Evolutionary conservation across 768 basidiomycete genomes (phyloP).

Genomic region (Phylloporus scabripes): DNA sequence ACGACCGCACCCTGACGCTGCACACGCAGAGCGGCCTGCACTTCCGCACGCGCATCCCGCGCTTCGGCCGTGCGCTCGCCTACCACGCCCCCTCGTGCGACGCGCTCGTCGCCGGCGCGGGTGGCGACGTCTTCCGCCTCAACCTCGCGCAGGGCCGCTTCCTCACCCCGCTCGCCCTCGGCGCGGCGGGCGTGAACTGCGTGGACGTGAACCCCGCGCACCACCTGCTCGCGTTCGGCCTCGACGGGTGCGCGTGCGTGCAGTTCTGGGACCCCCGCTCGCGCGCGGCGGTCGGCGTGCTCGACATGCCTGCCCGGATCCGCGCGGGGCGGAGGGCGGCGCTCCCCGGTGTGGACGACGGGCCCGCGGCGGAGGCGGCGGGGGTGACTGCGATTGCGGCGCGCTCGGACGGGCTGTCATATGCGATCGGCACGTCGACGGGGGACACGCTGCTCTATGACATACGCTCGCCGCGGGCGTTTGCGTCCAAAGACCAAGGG

Average conservation of each 20-base stretch:
- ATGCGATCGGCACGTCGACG: slow-evolving; percentile 92
- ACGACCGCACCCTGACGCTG: slow-evolving; percentile 88
- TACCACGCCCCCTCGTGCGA: slow-evolving; percentile 96
- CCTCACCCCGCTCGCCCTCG: slow-evolving; percentile 70
- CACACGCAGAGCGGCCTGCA: slow-evolving; percentile 94
- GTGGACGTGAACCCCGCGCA: slow-evolving; percentile 93
- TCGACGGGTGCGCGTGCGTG: slow-evolving; percentile 80
- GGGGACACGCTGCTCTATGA: slow-evolving; percentile 95
- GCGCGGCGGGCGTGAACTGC: slow-evolving; percentile 72
- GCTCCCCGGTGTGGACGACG: slow-evolving; percentile 34
- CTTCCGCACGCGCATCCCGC: slow-evolving; percentile 90
- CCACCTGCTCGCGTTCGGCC: slow-evolving; percentile 82
- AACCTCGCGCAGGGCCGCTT: slow-evolving; percentile 96
- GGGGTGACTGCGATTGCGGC: slow-evolving; percentile 82
- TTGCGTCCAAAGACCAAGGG: slow-evolving; percentile 92
- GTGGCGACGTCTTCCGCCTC: slow-evolving; percentile 84
- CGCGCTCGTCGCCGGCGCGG: slow-evolving; percentile 77
- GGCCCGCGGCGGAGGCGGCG: slow-evolving; percentile 30
- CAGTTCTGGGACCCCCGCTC: slow-evolving; percentile 98
- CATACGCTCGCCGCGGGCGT: slow-evolving; percentile 76
- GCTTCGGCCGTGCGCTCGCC: slow-evolving; percentile 84
- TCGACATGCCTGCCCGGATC: slow-evolving; percentile 58
- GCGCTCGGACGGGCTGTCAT: slow-evolving; percentile 82
- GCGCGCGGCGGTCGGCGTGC: slow-evolving; percentile 62
- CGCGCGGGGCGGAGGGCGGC: slow-evolving; percentile 33